phyloP scores from a whole-genome alignment of 495 filamentous ascomycete genomes.

The Neurospora terricola region DNA sequence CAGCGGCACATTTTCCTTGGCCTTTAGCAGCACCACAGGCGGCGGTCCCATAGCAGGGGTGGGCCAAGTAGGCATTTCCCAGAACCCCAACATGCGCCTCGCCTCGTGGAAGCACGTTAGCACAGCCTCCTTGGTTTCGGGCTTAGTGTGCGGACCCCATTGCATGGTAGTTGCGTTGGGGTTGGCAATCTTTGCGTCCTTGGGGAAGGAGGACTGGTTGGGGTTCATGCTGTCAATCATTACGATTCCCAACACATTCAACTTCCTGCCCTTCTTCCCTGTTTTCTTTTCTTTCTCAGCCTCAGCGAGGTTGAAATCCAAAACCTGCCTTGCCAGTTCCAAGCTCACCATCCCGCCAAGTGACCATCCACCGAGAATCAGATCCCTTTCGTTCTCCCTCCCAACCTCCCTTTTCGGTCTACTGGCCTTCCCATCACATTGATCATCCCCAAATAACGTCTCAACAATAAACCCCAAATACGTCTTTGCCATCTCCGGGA shows the following conservation, averaged over 20 bases:
- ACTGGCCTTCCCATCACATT: constrained; percentile 18
- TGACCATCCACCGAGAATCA: constrained; percentile 32
- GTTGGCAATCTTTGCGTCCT: not conserved
- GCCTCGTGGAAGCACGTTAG: constrained; percentile 27
- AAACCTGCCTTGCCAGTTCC: constrained; percentile 25
- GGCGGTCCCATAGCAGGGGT: constrained; percentile 8
- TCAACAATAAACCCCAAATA: constrained; percentile 23
- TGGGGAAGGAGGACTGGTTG: not conserved
- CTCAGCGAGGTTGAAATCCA: constrained; percentile 6
- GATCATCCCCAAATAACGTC: constrained; percentile 9
- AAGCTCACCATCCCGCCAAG: constrained; percentile 33
- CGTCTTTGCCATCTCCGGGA: constrained; percentile 24
- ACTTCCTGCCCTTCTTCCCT: not conserved
- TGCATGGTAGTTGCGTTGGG: not conserved
- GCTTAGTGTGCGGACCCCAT: constrained; percentile 22
- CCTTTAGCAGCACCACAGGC: constrained; percentile 29
- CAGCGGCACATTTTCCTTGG: constrained; percentile 21
- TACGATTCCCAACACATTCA: constrained; percentile 30
- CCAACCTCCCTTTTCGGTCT: not conserved
- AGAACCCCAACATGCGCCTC: not conserved
- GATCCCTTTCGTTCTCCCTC: not conserved
- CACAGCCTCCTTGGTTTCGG: constrained; percentile 27
- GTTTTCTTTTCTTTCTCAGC: not conserved
- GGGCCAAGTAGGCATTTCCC: not conserved
- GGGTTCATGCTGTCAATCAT: constrained; percentile 37